Percentiles rank a stretch among this genome's conserved stretches.
phyloP scores from a whole-genome alignment of 345 rosid species.

The Passiflora organensis region DNA sequence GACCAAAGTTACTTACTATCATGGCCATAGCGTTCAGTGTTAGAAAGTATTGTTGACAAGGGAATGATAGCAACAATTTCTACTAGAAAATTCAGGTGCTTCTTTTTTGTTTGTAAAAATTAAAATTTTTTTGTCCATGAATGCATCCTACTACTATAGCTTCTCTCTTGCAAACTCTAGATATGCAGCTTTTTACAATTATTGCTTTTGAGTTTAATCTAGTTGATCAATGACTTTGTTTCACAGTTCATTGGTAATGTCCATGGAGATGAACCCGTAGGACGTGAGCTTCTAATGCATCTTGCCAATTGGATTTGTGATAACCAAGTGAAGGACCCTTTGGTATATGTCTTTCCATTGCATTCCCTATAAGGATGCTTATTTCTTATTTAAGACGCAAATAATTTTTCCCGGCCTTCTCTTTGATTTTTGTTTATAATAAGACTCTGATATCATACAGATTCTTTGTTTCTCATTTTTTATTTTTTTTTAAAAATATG shows the following conservation, averaged over 20 bases:
- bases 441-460: not conserved
- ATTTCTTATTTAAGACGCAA: too few relatives aligned
- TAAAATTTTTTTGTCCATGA: not conserved
- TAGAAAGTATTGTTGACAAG: too few relatives aligned
- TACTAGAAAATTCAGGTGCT: not conserved
- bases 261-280: slow-evolving; percentile 95
- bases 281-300: slow-evolving; percentile 71
- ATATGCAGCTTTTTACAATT: too few relatives aligned
- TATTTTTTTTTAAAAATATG: too few relatives aligned
- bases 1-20: too few relatives aligned
- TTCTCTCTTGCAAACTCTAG: not conserved
- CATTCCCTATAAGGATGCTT: not conserved
- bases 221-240: slow-evolving; percentile 14
- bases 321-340: slow-evolving; percentile 61
- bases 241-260: slow-evolving; percentile 89
- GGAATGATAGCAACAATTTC: too few relatives aligned
- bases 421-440: too few relatives aligned
- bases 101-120: not conserved
- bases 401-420: too few relatives aligned
- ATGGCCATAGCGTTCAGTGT: too few relatives aligned
- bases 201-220: slow-evolving; percentile 5
- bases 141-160: not conserved
- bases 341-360: slow-evolving; percentile 44
- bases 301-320: slow-evolving; percentile 96
- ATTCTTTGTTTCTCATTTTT: not conserved